Percentiles rank a stretch among this genome's conserved stretches.
Conservation (phyloP, 768 basidiomycete species). For the Pholiota molesta region DNA sequence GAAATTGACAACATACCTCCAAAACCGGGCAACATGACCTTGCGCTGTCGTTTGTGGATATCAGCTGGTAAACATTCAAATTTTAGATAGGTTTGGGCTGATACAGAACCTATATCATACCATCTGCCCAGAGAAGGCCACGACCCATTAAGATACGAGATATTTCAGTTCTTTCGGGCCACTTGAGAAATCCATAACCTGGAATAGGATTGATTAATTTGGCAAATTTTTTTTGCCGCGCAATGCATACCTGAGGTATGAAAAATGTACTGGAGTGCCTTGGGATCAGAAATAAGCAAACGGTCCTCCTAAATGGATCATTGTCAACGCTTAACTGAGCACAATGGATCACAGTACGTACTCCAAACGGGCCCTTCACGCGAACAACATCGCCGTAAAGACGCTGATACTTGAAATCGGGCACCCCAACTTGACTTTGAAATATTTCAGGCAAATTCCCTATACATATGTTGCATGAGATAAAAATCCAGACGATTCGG, state of each 20-base stretch:
- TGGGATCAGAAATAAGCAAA: slow-evolving; percentile 56
- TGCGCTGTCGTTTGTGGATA: slow-evolving; percentile 57
- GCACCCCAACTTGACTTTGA: slow-evolving; percentile 51
- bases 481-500: not conserved
- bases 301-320: slow-evolving; percentile 46
- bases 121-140: slow-evolving; percentile 58
- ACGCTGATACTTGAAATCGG: slow-evolving; percentile 56
- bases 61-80: slow-evolving; percentile 28
- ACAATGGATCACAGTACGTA: slow-evolving; percentile 24
- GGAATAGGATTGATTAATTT: slow-evolving; percentile 8
- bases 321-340: not conserved
- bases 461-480: slow-evolving; percentile 19
- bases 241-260: slow-evolving; percentile 48
- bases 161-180: slow-evolving; percentile 51
- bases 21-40: slow-evolving; percentile 58
- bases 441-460: slow-evolving; percentile 54
- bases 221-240: slow-evolving; percentile 1
- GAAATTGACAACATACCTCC: slow-evolving; percentile 36
- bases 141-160: slow-evolving; percentile 53
- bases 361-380: slow-evolving; percentile 53
- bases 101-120: slow-evolving; percentile 27
- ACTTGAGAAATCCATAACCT: slow-evolving; percentile 60
- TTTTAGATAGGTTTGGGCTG: not conserved
- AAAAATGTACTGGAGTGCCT: slow-evolving; percentile 60
- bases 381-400: slow-evolving; percentile 54